Evolutionary conservation across 148 eudicot species (phyloP).

Genomic region (Beta vulgaris): DNA sequence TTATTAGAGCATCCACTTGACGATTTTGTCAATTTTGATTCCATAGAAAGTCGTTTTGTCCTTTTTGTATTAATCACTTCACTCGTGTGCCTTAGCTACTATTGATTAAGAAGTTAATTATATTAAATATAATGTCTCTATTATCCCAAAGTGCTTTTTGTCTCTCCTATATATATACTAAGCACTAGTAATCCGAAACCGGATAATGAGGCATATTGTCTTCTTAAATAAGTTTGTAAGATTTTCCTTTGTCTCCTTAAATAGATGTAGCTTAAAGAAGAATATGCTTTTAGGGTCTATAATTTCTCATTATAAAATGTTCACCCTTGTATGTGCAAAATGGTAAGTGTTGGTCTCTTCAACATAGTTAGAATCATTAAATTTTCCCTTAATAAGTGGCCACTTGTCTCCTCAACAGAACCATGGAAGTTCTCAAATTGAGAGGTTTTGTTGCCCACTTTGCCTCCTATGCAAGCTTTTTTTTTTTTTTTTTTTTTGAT

Average conservation of each 20-base stretch:
- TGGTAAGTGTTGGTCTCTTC: slow-evolving; percentile 10
- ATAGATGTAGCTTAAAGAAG: slow-evolving; percentile 14
- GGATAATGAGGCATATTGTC: slow-evolving; percentile 39
- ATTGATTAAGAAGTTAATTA: slow-evolving; percentile 4
- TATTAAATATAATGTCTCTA: no score
- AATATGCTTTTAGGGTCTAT: slow-evolving; percentile 33
- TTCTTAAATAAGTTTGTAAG: slow-evolving; percentile 17
- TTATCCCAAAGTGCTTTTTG: slow-evolving; percentile 29
- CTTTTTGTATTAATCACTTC: slow-evolving; percentile 30
- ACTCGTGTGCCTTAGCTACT: slow-evolving; percentile 31
- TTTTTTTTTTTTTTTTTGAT: slow-evolving; percentile 24
- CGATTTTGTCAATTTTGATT: slow-evolving; percentile 40
- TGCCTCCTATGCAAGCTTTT: slow-evolving; percentile 31
- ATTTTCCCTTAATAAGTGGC: slow-evolving; percentile 20
- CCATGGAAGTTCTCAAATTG: slow-evolving; percentile 32
- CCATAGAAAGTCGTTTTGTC: slow-evolving; percentile 32
- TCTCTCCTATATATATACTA: slow-evolving; percentile 22
- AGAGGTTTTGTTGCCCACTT: slow-evolving; percentile 30
- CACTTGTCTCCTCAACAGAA: slow-evolving; percentile 32
- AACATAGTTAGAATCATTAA: slow-evolving; percentile 22
- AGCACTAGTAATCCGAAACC: slow-evolving; percentile 25
- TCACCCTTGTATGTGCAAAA: not conserved
- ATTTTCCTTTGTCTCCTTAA: slow-evolving; percentile 35
- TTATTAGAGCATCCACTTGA: slow-evolving; percentile 23
- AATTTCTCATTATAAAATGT: slow-evolving; percentile 9